Evolutionary conservation across 805 yeast species (phyloP), one percentile per base, ranked within the genome.

Genomic region (Maudiozyma turicensis): DNA sequence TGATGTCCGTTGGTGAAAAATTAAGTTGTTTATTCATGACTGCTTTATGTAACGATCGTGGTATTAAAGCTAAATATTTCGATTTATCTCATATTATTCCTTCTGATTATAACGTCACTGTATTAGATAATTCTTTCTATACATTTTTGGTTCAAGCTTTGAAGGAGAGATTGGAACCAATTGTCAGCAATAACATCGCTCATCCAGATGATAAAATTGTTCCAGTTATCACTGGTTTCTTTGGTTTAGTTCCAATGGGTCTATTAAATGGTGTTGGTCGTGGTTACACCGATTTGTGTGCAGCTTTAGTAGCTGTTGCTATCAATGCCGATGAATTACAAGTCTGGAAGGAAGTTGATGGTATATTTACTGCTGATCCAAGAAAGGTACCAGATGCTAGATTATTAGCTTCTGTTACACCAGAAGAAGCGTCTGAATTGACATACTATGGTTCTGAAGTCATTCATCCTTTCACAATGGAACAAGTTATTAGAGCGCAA

Each of bases 331-430:
- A 88, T 43, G 99, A 93, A 69, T 74, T 93, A 53, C 99, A 93
- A 71, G 87, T 93, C 45, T 93, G 99, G 99, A 93, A 93, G 61
- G 99, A 93, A 72, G 99, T 93, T 47, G 99, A 93, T 65, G 99
- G 99, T 59, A 93, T 93, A 39, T 93, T 93, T 72, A 90, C 98
- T 0, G 99, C 99, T 3, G 99, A 93, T 65, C 99, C 99, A 40
- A 76, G 99, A 52, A 93, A 93, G 60, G 98, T 93, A 31, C 84
- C 89, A 37, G 81, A 80, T 49, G 99, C 99, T 3, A 76, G 95
- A 58, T 72, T 91, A 46, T 73, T 93, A 54, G 78, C 81, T 50
- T 80, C 88, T 47, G 96, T 93, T 54, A 93, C 98, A 0, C 99
- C 99, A 4, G 98, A 93, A 64, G 99, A 93, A 71, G 99, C 99